Evolutionary conservation across 2,329 filamentous ascomycete species (phyloP).

Genomic region (Massarina eburnea): DNA sequence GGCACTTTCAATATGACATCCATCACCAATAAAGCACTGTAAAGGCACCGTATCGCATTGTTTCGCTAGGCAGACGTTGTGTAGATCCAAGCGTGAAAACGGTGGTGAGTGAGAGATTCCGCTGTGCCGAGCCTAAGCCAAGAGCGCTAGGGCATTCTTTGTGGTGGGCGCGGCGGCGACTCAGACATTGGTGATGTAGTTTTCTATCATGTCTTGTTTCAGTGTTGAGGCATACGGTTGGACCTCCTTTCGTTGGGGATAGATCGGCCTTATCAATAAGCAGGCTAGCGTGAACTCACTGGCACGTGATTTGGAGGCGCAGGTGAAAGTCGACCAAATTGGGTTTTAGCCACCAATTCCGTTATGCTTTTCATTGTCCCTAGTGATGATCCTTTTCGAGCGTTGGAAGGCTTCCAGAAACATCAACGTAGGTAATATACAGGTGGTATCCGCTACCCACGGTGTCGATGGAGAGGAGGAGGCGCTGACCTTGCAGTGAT

Average conservation of each 20-base stretch:
- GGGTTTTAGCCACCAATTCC: not conserved
- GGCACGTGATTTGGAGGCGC: not conserved
- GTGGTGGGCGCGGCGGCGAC: conserved; percentile 10
- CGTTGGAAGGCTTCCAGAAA: not conserved
- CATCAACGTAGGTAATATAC: too few relatives aligned
- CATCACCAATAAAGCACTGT: not conserved
- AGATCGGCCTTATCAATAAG: not conserved
- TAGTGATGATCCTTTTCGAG: not conserved
- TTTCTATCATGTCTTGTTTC: conserved; percentile 26
- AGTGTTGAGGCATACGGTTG: conserved; percentile 11
- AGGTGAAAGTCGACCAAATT: not conserved
- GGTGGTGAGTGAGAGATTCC: conserved; percentile 5
- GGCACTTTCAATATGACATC: conserved; percentile 8
- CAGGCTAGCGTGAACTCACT: not conserved
- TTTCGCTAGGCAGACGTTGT: not conserved
- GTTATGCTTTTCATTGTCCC: not conserved
- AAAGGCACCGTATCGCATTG: conserved; percentile 1
- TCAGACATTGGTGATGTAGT: conserved; percentile 28
- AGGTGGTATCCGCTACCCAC: too few relatives aligned
- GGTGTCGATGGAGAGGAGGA: too few relatives aligned
- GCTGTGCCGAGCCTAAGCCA: conserved; percentile 9
- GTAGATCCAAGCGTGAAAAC: conserved; percentile 4
- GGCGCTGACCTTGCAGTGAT: too few relatives aligned
- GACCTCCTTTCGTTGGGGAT: conserved; percentile 19
- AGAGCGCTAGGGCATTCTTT: conserved; percentile 4